These are phyloP conservation scores for Anaeromyces robustus DNA, from an alignment of 192 early-diverging fungal genomes.

Conservation along the genomic window DNA sequence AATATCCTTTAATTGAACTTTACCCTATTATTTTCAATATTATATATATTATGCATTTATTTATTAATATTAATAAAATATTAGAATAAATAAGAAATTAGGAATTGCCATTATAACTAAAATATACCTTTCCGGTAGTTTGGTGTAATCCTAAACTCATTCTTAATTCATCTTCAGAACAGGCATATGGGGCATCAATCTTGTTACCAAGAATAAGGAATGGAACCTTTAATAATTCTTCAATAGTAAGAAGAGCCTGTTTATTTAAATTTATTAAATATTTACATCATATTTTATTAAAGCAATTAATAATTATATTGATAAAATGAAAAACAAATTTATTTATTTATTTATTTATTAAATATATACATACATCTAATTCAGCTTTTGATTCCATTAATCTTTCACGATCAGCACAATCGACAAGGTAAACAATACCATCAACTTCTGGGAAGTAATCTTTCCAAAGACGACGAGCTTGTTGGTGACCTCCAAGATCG, in stretches of 20 bases:
- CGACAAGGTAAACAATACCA: constrained; percentile 96
- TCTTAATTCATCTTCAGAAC: constrained; percentile 84
- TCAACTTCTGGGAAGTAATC: constrained; percentile 98
- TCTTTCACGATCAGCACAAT: constrained; percentile 69
- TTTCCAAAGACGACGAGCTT: constrained; percentile 95
- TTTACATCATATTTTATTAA: too few species aligned
- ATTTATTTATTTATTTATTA: too few species aligned
- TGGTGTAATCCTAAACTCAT: constrained; percentile 80
- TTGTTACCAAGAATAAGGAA: constrained; percentile 98
- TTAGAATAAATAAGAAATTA: too few species aligned
- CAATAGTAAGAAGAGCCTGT: constrained; percentile 77
- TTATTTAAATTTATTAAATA: neutral
- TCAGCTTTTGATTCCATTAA: constrained; percentile 85
- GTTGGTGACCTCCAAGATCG: constrained; percentile 92
- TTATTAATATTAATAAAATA: too few species aligned
- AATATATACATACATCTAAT: constrained; percentile 54
- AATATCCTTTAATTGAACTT: constrained; percentile 78
- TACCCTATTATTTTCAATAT: constrained; percentile 34
- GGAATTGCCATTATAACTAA: too few species aligned
- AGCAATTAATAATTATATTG: too few species aligned
- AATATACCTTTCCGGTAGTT: constrained; percentile 90
- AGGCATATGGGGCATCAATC: constrained; percentile 79
- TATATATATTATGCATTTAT: neutral
- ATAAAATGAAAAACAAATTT: too few species aligned
- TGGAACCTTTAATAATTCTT: constrained; percentile 79